Evolutionary conservation across 176 grass and related monocot genomes (phyloP).

Genomic region (Triticum timopheevii): DNA sequence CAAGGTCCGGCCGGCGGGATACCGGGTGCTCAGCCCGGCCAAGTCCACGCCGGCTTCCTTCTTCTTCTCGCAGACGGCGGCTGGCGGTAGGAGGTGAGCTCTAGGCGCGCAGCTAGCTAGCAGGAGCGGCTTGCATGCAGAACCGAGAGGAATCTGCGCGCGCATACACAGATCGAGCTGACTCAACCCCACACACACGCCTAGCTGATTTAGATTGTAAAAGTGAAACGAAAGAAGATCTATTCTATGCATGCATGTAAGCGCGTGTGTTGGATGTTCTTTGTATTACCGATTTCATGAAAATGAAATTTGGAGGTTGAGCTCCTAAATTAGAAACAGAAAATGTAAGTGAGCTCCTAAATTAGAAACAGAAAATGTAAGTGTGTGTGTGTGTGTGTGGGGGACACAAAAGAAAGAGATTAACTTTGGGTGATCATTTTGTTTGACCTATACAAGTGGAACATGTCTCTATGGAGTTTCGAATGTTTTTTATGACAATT

Average conservation of each 20-base stretch:
- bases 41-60: neutral
- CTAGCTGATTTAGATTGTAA: neutral
- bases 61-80: neutral
- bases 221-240: neutral
- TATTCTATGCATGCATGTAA: neutral
- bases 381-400: too few species aligned
- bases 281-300: neutral
- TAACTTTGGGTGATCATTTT: neutral
- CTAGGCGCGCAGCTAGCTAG: neutral
- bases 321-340: neutral
- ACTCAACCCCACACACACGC: neutral
- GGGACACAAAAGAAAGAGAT: neutral
- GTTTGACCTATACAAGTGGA: neutral
- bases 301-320: neutral
- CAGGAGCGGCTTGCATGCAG: neutral
- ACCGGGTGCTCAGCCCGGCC: constrained; percentile 5
- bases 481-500: too few species aligned
- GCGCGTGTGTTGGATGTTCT: neutral
- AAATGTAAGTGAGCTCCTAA: neutral
- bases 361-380: neutral
- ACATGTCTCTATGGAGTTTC: neutral
- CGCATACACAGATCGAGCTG: neutral
- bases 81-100: neutral
- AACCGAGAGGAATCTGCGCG: neutral
- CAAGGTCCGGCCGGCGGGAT: neutral